Evolutionary conservation across 768 basidiomycete genomes (phyloP), one percentile per base, ranked within the genome.

Genomic region (Russula griseocarnosa): DNA sequence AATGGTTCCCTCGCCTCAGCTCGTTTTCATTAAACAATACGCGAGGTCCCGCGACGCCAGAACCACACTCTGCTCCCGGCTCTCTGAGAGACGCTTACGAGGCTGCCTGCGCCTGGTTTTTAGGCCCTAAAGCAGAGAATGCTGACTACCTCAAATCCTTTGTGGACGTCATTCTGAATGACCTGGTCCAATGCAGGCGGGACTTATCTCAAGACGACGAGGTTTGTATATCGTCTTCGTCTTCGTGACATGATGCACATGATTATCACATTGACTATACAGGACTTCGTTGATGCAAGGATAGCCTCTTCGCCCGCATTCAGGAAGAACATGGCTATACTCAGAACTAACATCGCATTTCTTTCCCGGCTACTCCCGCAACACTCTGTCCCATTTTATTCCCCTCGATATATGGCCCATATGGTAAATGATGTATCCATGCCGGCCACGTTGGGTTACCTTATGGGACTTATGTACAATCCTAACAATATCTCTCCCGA

Each of bases 401-500:
- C 74, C 14, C 77, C 75, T 10, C 74, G 78, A 16, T 80, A 79
- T 58, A 71, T 67, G 54, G 78, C 73, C 1, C 79, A 79, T 66
- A 79, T 80, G 78, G 66, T 60, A 42, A 71, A 74, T 55, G 77
- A 78, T 44, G 73, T 68, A 30, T 73, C 73, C 44, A 70, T 73
- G 62, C 72, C 72, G 0, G 67, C 69, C 3, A 72, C 66, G 4
- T 58, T 72, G 9, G 72, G 71, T 18, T 73, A 68, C 26, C 51
- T 73, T 5, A 58, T 70, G 51, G 69, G 67, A 13, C 61, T 72
- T 34, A 57, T 74, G 55, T 67, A 73, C 67, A 81, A 81, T 65
- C 79, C 74, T 8, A 81, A 81, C 71, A 80, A 81, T 66, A 75
- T 78, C 57, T 74, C 78, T 8, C 69, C 73, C 26, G 78, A 79